A percentile compares a stretch with the other conserved stretches of the same genome.
Evolutionary conservation across 2,329 filamentous ascomycete species (phyloP).

Genomic region (Chrysosphaeria jannelii): DNA sequence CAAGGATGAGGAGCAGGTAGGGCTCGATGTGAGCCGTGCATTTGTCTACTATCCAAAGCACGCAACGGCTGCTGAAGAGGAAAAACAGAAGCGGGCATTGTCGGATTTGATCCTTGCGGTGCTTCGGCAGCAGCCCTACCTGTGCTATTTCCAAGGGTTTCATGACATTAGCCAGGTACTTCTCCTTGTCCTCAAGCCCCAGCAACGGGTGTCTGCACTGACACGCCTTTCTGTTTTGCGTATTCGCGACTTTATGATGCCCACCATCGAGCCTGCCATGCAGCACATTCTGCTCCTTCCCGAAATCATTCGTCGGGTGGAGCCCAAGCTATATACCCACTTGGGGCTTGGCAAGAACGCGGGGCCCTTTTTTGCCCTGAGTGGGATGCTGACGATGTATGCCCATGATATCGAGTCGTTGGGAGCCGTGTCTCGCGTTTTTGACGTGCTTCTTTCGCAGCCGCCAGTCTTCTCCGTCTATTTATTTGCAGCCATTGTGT

Average conservation of each 20-base stretch:
- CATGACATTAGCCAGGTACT: constrained; percentile 96
- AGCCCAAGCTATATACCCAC: constrained; percentile 42
- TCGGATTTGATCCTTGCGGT: constrained; percentile 54
- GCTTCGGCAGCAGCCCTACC: constrained; percentile 48
- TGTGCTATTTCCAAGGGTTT: constrained; percentile 95
- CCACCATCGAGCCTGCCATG: constrained; percentile 50
- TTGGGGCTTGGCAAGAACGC: constrained; percentile 33
- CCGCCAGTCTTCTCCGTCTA: constrained; percentile 80
- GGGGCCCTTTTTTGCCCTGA: constrained; percentile 61
- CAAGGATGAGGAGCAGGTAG: constrained; percentile 67
- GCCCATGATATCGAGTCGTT: constrained; percentile 87
- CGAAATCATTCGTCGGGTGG: constrained; percentile 42
- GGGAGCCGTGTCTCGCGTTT: constrained; percentile 62
- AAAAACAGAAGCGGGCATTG: constrained; percentile 42
- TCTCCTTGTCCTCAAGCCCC: constrained; percentile 47
- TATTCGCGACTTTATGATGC: constrained; percentile 94
- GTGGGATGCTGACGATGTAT: constrained; percentile 86
- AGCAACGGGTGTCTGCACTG: constrained; percentile 29
- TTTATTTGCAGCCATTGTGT: constrained; percentile 66
- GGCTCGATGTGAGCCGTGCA: constrained; percentile 77
- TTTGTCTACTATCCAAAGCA: constrained; percentile 84
- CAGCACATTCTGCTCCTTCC: constrained; percentile 70
- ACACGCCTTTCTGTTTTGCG: constrained; percentile 64
- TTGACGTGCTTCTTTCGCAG: constrained; percentile 67
- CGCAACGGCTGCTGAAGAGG: constrained; percentile 36